A percentile compares a stretch with the other conserved stretches of the same genome.
Conservation (phyloP, 2,329 filamentous ascomycete genomes). For the Bipolaris victoriae region DNA sequence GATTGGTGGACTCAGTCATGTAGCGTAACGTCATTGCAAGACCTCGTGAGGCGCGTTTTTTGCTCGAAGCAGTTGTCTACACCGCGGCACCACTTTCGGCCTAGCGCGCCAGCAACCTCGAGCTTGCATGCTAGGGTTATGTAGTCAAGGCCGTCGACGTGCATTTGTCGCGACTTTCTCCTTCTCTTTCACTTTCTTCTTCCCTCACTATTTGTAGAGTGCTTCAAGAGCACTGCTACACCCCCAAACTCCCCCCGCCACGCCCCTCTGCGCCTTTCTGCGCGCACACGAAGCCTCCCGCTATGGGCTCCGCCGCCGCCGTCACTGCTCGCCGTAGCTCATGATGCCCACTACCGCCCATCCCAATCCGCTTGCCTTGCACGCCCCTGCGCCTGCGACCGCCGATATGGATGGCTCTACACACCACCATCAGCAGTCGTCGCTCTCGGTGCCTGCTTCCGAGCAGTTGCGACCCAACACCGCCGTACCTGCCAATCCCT, state of each 20-base stretch:
- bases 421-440: slow-evolving; percentile 16
- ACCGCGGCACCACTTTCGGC: slow-evolving; percentile 23
- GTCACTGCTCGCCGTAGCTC: slow-evolving; percentile 31
- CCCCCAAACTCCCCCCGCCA: neutral
- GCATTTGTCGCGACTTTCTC: neutral
- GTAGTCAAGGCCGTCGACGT: neutral
- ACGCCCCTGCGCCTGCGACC: slow-evolving; percentile 27
- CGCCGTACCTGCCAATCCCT: slow-evolving; percentile 28
- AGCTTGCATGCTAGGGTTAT: neutral
- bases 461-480: slow-evolving; percentile 35
- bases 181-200: neutral
- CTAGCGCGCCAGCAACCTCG: slow-evolving; percentile 15
- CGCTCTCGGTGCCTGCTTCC: slow-evolving; percentile 19
- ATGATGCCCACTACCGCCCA: slow-evolving; percentile 41
- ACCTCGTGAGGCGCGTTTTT: too few relatives aligned
- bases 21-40: too few relatives aligned
- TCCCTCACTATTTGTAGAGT: neutral
- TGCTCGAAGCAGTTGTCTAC: neutral
- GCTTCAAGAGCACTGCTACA: neutral
- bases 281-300: slow-evolving; percentile 26
- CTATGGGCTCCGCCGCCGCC: slow-evolving; percentile 41
- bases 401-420: slow-evolving; percentile 27
- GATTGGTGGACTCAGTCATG: too few relatives aligned
- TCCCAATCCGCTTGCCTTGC: slow-evolving; percentile 38
- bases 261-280: neutral